A percentile compares a stretch with the other conserved stretches of the same genome.
These are phyloP conservation scores for Termitomyces sp. DNA, from an alignment of 768 basidiomycete genomes.

Conservation along the genomic window DNA sequence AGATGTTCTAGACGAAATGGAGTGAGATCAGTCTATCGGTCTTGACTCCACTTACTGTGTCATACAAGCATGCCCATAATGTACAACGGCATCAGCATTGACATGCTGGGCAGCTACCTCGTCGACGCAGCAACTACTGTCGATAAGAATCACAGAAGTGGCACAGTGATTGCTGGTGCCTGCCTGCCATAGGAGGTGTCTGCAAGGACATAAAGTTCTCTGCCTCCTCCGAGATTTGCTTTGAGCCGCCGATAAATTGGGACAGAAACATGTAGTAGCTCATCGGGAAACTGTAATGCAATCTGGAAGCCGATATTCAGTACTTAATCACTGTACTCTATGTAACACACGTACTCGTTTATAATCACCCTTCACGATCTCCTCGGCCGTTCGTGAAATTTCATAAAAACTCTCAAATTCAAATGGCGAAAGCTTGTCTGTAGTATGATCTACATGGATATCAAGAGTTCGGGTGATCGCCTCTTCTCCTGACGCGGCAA, in stretches of 20 bases:
- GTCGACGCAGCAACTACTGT: constrained; percentile 86
- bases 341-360: constrained; percentile 51
- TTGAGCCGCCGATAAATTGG: constrained; percentile 72
- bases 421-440: constrained; percentile 22
- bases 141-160: constrained; percentile 6
- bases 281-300: constrained; percentile 94
- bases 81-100: constrained; percentile 34
- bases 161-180: constrained; percentile 7
- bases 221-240: constrained; percentile 16
- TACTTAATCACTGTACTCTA: not conserved
- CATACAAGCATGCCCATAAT: constrained; percentile 77
- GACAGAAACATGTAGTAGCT: constrained; percentile 82
- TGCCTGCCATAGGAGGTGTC: constrained; percentile 92
- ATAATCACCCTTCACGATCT: constrained; percentile 58
- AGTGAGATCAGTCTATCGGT: not conserved
- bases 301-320: constrained; percentile 37
- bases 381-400: constrained; percentile 55
- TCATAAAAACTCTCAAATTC: constrained; percentile 70
- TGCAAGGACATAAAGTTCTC: constrained; percentile 18
- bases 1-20: constrained; percentile 52
- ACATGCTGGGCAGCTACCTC: constrained; percentile 94
- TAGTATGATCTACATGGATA: constrained; percentile 33
- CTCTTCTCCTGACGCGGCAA: constrained; percentile 58
- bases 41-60: constrained; percentile 58
- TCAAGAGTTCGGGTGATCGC: constrained; percentile 54